Evolutionary conservation across 2,329 filamentous ascomycete genomes (phyloP), one percentile per base, ranked within the genome.

Genomic region (Diaporthe citri): DNA sequence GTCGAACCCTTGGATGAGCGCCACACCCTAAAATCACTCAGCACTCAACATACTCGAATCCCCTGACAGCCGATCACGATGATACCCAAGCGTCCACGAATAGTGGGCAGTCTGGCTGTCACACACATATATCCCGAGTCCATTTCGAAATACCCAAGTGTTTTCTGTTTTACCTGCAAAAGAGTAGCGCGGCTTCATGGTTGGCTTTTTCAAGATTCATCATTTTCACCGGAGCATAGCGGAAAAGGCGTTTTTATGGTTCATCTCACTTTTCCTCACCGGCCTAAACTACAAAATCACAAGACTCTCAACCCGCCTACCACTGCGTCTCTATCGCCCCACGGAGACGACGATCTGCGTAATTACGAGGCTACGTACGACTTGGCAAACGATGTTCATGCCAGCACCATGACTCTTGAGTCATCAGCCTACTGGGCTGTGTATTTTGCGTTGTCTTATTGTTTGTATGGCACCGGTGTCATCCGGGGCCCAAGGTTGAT

Each of bases 1-100:
- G 88, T 55, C 87, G 88, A 66, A 87, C 87, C 4, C 81, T 90
- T 74, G 88, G 87, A 48, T 90, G 81, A 86, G 56, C 8, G 28
- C 71, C 64, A 59, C 67, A 51, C 13, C 56, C 31, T 71, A 59
- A 41, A 22, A 73, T 51, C 28, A 67, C 69, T 59, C 62, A 72
- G 36, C 55, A 55, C 31, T 64, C 46, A 48, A 36, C 36, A 25
- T 34, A 34, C 55, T 48, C 75, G 51, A 64, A 62, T n/a, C 36
- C 15, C 67, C 31, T 51, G 31, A 73, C 74, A 67, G 67, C 72
- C 71, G 59, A 67, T 56, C 74, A 39, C 60, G 43, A 76, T 70
- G 75, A 76, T 76, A 76, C 75, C 75, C 74, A 28, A 51, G 34
- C 10, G 71, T 25, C 28, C 12, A 20, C 56, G 4, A 69, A 51